These are phyloP conservation scores for Elsinoe necatrix DNA, from an alignment of 2,329 filamentous ascomycete genomes.

Conservation along the genomic window DNA sequence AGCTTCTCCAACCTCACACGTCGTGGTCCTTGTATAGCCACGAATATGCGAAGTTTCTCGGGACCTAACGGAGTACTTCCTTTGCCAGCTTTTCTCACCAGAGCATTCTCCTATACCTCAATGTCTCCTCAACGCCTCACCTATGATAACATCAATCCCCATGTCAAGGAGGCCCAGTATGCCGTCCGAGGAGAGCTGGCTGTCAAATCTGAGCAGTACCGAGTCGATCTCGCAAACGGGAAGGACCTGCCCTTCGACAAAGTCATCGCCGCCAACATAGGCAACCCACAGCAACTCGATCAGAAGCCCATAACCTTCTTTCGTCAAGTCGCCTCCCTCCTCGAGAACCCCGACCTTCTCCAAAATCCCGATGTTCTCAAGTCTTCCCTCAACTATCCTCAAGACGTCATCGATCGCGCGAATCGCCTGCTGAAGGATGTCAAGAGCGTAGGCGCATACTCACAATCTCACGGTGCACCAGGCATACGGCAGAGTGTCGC, in stretches of 20 bases:
- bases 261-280: constrained; percentile 75
- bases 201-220: constrained; percentile 85
- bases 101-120: constrained; percentile 15
- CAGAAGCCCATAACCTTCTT: constrained; percentile 99
- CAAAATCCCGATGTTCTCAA: constrained; percentile 74
- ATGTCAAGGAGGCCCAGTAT: constrained; percentile 82
- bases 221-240: constrained; percentile 55
- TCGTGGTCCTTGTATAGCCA: background rate
- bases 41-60: background rate
- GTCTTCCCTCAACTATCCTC: constrained; percentile 72
- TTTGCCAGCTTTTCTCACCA: constrained; percentile 7
- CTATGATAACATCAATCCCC: constrained; percentile 83
- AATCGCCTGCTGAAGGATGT: constrained; percentile 71
- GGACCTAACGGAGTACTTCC: constrained; percentile 9
- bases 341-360: constrained; percentile 82
- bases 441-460: constrained; percentile 92
- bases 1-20: background rate
- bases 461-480: constrained; percentile 80
- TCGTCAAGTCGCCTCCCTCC: constrained; percentile 84
- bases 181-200: constrained; percentile 94
- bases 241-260: constrained; percentile 35
- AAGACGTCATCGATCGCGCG: constrained; percentile 79
- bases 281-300: constrained; percentile 96
- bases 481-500: constrained; percentile 84
- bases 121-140: constrained; percentile 41